phyloP scores from a whole-genome alignment of 192 early-diverging fungal genomes.

The Coemansia sp. region DNA sequence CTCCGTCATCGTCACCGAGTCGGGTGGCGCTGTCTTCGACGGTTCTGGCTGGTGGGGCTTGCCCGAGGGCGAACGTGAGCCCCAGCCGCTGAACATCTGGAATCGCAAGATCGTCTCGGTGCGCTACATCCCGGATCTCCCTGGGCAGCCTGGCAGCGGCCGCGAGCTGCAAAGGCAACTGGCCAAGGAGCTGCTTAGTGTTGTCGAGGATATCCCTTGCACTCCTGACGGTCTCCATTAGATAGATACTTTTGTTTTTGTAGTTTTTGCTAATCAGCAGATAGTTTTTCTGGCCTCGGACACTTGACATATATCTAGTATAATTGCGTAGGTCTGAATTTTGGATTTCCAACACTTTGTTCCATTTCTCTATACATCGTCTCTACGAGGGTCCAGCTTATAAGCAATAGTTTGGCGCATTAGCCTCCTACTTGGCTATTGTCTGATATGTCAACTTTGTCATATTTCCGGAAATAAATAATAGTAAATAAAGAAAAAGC shows the following conservation, averaged over 20 bases:
- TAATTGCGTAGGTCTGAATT: too few relatives aligned
- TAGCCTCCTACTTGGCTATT: too few relatives aligned
- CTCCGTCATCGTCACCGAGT: slow-evolving; percentile 78
- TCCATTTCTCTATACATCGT: too few relatives aligned
- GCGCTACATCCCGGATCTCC: slow-evolving; percentile 35
- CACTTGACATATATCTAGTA: too few relatives aligned
- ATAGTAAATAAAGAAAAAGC: too few relatives aligned
- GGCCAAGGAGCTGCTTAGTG: slow-evolving; percentile 58
- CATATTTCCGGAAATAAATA: too few relatives aligned
- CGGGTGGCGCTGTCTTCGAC: slow-evolving; percentile 77
- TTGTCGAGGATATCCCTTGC: slow-evolving; percentile 59
- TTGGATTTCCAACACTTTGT: too few relatives aligned
- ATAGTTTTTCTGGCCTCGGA: too few relatives aligned
- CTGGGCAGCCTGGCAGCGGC: slow-evolving; percentile 30
- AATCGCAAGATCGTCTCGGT: slow-evolving; percentile 36
- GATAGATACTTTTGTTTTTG: neutral
- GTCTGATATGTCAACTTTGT: too few relatives aligned
- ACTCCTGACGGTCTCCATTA: slow-evolving; percentile 45
- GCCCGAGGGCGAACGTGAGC: slow-evolving; percentile 15
- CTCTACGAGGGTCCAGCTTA: too few relatives aligned
- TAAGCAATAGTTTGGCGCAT: too few relatives aligned
- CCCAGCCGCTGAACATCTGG: slow-evolving; percentile 38
- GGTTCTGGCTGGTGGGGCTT: slow-evolving; percentile 54
- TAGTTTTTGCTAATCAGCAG: neutral
- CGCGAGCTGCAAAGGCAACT: slow-evolving; percentile 56